A percentile compares a stretch with the other conserved stretches of the same genome.
phyloP scores from a whole-genome alignment of 441 rosid genomes.

The Eruca vesicaria region DNA sequence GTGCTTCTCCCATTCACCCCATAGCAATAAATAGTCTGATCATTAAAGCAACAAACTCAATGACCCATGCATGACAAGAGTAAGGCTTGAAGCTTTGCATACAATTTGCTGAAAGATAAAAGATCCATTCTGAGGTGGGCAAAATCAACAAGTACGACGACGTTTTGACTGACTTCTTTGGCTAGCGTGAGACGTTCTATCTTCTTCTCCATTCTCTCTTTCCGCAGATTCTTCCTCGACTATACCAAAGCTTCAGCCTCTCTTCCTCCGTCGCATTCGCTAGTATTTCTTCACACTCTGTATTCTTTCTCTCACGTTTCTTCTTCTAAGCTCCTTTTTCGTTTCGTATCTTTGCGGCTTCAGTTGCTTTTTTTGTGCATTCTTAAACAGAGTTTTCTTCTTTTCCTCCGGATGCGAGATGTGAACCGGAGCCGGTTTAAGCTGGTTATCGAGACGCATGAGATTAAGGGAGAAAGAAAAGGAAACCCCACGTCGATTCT shows the following conservation, averaged over 20 bases:
- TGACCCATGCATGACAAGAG: background rate
- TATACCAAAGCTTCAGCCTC: slow-evolving; percentile 61
- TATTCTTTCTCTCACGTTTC: slow-evolving; percentile 67
- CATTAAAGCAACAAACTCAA: slow-evolving; percentile 11
- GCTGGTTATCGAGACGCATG: slow-evolving; percentile 15
- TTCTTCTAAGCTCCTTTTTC: slow-evolving; percentile 88
- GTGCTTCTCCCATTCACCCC: slow-evolving; percentile 72
- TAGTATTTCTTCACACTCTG: slow-evolving; percentile 76
- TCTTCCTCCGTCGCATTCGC: slow-evolving; percentile 62
- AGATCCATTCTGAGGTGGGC: slow-evolving; percentile 53
- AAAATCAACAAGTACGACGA: slow-evolving; percentile 81
- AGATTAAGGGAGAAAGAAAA: no score
- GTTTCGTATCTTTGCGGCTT: slow-evolving; percentile 72
- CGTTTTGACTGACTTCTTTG: slow-evolving; percentile 57
- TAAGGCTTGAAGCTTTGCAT: background rate
- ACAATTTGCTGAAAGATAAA: background rate
- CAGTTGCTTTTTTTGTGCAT: slow-evolving; percentile 63
- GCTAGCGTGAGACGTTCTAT: slow-evolving; percentile 56
- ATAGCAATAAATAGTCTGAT: slow-evolving; percentile 89
- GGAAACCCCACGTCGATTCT: background rate
- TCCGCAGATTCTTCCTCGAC: slow-evolving; percentile 58
- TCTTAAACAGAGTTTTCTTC: slow-evolving; percentile 50
- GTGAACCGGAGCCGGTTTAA: background rate
- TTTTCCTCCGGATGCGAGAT: slow-evolving; percentile 2
- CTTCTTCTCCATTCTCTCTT: slow-evolving; percentile 74